A percentile compares a stretch with the other conserved stretches of the same genome.
These are phyloP conservation scores for Annulohypoxylon maeteangense DNA, from an alignment of 495 filamentous ascomycete species.

Conservation along the genomic window DNA sequence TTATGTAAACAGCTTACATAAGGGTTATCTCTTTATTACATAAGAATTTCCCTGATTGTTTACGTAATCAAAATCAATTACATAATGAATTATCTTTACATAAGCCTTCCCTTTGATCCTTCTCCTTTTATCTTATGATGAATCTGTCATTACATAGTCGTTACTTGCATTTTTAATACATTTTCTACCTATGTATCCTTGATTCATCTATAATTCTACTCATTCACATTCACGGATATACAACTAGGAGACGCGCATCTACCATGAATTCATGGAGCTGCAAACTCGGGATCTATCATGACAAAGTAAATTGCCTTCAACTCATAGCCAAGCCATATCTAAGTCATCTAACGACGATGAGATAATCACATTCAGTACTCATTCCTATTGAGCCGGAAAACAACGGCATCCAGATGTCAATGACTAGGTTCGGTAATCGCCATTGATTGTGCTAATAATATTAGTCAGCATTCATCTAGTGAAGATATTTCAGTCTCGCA, in stretches of 20 bases:
- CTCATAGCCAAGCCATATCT: not conserved
- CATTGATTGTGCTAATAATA: constrained; percentile 35
- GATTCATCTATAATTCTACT: no score
- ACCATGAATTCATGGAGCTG: not conserved
- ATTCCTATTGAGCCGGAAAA: not conserved
- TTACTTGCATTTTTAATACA: not conserved
- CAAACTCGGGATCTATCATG: constrained; percentile 14
- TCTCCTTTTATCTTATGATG: no score
- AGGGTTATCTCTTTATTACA: not conserved
- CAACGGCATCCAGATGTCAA: not conserved
- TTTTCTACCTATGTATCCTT: not conserved
- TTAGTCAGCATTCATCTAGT: constrained; percentile 4
- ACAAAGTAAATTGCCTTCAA: not conserved
- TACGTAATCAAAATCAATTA: not conserved
- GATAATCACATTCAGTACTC: not conserved
- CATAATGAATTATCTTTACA: not conserved
- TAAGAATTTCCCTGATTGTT: no score
- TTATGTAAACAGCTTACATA: not conserved
- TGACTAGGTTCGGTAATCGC: constrained; percentile 37
- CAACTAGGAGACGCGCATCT: not conserved
- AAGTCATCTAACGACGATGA: not conserved
- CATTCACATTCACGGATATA: not conserved
- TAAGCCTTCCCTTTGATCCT: not conserved
- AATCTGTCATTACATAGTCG: no score
- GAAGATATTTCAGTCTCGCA: not conserved